Base-by-base conservation (phyloP, 2,329 filamentous ascomycete species). In the Pestalotiopsis sp. region DNA sequence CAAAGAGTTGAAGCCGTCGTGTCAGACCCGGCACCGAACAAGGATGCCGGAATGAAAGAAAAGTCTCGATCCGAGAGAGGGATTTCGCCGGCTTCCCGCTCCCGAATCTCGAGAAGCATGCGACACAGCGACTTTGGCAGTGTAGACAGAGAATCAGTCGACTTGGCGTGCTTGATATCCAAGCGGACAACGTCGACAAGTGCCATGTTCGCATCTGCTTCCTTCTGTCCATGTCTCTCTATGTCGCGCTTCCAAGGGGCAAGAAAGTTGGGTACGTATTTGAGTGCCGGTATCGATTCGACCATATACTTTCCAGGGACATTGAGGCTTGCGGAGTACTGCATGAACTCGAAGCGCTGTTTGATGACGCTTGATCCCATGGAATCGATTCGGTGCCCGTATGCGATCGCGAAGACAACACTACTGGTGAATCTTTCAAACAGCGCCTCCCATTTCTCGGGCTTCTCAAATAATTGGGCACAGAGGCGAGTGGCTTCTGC, bases 11-110 rank as follows among this genome's bases (percentile, higher is more conserved):
- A 79, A 20, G 81, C 80, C n/a, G 81, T 83, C 0, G 85, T 87
- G 74, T 87, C 85, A 5, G 83, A 80, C 31, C 83, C 83, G 4
- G 83, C 83, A 12, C 81, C 84, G 68, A 85, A 85, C 7, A 86
- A 75, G 67, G 85, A 85, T 1, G 84, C 84, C 1, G 82, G 82
- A 1, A 86, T 77, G 9, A 80, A 79, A 0, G 83, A 82, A 7
- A 86, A 81, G 73, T 87, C 84, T 57, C 81, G 75, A 20, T 80
- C 73, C 41, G 77, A 75, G n/a, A 87, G 75, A 63, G 79, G 72
- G 74, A 87, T 38, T 7, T 66, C 45, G 14, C 27, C 64, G 9
- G 83, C 70, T 86, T 84, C 1, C 80, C 76, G 17, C 78, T 75
- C 72, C 87, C 84, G 17, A 49, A 65, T n/a, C 13, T 65, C 62